These are phyloP conservation scores for Gremmenia infestans DNA, from an alignment of 2,329 filamentous ascomycete genomes.

Conservation along the genomic window DNA sequence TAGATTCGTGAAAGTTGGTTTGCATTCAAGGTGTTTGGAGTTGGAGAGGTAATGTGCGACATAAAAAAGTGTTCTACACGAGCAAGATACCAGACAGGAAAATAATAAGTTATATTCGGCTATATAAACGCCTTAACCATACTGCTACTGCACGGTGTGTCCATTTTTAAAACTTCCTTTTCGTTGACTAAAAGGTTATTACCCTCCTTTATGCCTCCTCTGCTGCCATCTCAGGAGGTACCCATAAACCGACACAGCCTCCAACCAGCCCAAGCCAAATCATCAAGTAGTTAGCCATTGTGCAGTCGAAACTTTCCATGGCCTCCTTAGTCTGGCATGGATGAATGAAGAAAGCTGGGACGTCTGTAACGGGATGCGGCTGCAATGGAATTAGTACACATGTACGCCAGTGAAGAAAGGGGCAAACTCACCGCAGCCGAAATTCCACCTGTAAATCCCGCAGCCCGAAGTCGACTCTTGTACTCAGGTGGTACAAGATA, in stretches of 20 bases:
- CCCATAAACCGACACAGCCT: constrained; percentile 69
- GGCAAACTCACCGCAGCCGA: constrained; percentile 65
- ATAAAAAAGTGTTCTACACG: constrained; percentile 8
- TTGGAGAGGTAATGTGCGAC: constrained; percentile 7
- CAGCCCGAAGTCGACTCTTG: constrained; percentile 53
- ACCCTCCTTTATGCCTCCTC: neutral
- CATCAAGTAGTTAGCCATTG: constrained; percentile 68
- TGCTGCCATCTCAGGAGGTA: constrained; percentile 63
- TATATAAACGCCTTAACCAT: neutral
- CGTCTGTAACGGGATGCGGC: constrained; percentile 69
- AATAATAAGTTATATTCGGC: neutral
- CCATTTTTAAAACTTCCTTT: no score
- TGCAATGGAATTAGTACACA: constrained; percentile 12
- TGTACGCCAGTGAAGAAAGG: neutral
- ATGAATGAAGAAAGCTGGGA: constrained; percentile 85
- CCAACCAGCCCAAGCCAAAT: constrained; percentile 88
- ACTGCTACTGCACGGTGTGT: neutral
- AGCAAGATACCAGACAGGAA: constrained; percentile 1
- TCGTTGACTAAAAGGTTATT: no score
- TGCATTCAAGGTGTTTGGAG: constrained; percentile 23
- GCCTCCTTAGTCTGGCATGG: constrained; percentile 84
- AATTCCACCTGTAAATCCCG: constrained; percentile 66
- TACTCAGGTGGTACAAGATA: constrained; percentile 64
- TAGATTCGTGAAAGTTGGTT: constrained; percentile 8
- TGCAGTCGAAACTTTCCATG: constrained; percentile 59